These are phyloP conservation scores for Flaveria trinervia DNA, from an alignment of 129 eudicot species.

Conservation along the genomic window DNA sequence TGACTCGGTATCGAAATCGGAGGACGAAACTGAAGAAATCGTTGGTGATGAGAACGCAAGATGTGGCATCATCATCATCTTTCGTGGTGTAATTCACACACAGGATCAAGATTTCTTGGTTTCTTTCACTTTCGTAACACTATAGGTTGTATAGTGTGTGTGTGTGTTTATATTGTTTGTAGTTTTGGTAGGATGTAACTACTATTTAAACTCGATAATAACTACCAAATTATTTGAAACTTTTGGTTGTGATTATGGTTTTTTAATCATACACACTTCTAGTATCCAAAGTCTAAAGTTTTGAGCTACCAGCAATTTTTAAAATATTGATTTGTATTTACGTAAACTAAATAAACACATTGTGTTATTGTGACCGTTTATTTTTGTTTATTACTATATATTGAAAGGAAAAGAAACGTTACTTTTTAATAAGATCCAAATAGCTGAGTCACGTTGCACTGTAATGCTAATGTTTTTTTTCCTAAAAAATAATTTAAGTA, in stretches of 20 bases:
- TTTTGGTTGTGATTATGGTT: not conserved
- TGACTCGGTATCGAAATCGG: conserved; percentile 82
- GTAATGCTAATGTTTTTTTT: not conserved
- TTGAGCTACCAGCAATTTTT: conserved; percentile 28
- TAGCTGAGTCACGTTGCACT: conserved; percentile 9
- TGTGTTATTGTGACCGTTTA: not conserved
- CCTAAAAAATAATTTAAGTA: not conserved
- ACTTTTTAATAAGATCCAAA: conserved; percentile 11
- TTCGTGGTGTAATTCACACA: conserved; percentile 14
- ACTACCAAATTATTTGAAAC: conserved; percentile 22
- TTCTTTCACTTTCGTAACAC: conserved; percentile 19
- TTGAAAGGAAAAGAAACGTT: not conserved
- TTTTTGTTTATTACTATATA: conserved; percentile 7
- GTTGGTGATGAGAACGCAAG: conserved; percentile 66
- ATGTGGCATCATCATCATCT: conserved; percentile 43
- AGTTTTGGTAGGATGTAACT: conserved; percentile 3
- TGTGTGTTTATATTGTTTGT: not conserved
- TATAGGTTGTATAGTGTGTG: not conserved
- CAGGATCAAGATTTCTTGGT: conserved; percentile 15
- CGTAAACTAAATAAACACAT: conserved; percentile 2
- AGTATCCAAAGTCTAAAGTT: conserved; percentile 25
- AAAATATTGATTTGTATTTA: conserved; percentile 3
- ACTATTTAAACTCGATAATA: not conserved
- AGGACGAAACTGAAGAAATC: conserved; percentile 68
- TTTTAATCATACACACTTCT: conserved; percentile 10